Percentiles rank a stretch among this genome's conserved stretches.
Evolutionary conservation across 108 stramenopile species (phyloP).

Genomic region (Cyclotella sp.): DNA sequence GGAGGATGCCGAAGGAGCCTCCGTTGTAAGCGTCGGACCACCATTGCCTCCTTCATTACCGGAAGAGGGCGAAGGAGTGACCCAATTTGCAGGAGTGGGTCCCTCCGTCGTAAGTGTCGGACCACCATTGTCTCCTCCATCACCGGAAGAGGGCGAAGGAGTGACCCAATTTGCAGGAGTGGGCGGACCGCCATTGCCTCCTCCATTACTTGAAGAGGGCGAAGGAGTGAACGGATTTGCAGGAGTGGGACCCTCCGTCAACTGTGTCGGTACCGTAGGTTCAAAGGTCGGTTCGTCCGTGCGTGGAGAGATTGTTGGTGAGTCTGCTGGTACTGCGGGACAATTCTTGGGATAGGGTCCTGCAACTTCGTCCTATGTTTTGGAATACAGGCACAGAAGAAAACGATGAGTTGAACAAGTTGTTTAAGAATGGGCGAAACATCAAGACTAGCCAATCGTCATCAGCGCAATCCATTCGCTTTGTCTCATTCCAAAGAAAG

Average conservation of each 20-base stretch:
- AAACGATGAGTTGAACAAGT: not conserved
- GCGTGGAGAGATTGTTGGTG: conserved; percentile 35
- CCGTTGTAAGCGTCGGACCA: too few species aligned
- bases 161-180: not conserved
- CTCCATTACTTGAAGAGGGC: not conserved
- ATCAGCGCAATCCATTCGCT: not conserved
- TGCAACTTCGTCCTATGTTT: conserved; percentile 17
- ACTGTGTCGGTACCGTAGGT: conserved; percentile 11
- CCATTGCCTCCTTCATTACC: too few species aligned
- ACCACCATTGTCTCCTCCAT: too few species aligned
- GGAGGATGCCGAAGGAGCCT: too few species aligned
- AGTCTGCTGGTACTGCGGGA: conserved; percentile 12
- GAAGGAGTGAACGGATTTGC: not conserved
- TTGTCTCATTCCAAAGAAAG: too few species aligned
- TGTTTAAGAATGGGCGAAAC: not conserved
- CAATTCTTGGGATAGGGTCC: conserved; percentile 38
- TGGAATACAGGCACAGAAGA: not conserved
- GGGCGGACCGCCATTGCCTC: not conserved
- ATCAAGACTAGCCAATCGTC: not conserved
- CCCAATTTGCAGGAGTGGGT: not conserved
- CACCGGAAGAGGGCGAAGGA: conserved; percentile 5
- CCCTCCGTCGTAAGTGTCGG: too few species aligned
- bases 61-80: too few species aligned
- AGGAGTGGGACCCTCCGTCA: not conserved
- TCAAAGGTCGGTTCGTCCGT: conserved; percentile 34